Evolutionary conservation across 805 yeast genomes (phyloP).

Genomic region (Candida koratica): DNA sequence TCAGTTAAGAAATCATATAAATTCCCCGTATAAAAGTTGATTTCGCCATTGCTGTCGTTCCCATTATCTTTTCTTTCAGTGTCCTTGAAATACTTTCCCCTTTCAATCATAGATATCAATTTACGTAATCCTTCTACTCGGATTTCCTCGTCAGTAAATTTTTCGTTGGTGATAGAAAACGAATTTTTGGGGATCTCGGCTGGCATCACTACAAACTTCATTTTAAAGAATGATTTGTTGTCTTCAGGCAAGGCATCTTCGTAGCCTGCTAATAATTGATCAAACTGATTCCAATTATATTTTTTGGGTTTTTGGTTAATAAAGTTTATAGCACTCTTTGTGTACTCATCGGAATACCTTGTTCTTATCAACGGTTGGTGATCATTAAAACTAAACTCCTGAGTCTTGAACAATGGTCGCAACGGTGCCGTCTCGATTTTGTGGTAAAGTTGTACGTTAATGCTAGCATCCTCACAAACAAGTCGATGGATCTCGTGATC

Average conservation of each 20-base stretch:
- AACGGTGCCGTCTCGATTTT: slow-evolving; percentile 13
- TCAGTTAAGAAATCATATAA: slow-evolving; percentile 58
- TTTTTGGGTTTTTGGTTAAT: slow-evolving; percentile 48
- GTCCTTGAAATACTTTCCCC: slow-evolving; percentile 44
- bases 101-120: slow-evolving; percentile 58
- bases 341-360: slow-evolving; percentile 66
- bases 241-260: slow-evolving; percentile 64
- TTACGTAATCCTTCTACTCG: slow-evolving; percentile 85
- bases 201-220: slow-evolving; percentile 84
- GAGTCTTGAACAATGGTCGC: slow-evolving; percentile 10
- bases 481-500: slow-evolving; percentile 86
- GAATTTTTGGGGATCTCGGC: slow-evolving; percentile 60
- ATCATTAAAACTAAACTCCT: slow-evolving; percentile 11
- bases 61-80: slow-evolving; percentile 21
- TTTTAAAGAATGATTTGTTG: slow-evolving; percentile 52
- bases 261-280: slow-evolving; percentile 88
- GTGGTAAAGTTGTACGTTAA: slow-evolving; percentile 74
- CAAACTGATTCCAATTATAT: slow-evolving; percentile 88
- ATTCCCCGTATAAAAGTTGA: slow-evolving; percentile 83
- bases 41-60: slow-evolving; percentile 62
- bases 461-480: slow-evolving; percentile 64
- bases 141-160: slow-evolving; percentile 77
- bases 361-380: slow-evolving; percentile 59
- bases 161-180: slow-evolving; percentile 51
- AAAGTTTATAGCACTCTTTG: slow-evolving; percentile 54